phyloP scores from a whole-genome alignment of 2,329 filamentous ascomycete genomes.

The Sphaerulina musiva region DNA sequence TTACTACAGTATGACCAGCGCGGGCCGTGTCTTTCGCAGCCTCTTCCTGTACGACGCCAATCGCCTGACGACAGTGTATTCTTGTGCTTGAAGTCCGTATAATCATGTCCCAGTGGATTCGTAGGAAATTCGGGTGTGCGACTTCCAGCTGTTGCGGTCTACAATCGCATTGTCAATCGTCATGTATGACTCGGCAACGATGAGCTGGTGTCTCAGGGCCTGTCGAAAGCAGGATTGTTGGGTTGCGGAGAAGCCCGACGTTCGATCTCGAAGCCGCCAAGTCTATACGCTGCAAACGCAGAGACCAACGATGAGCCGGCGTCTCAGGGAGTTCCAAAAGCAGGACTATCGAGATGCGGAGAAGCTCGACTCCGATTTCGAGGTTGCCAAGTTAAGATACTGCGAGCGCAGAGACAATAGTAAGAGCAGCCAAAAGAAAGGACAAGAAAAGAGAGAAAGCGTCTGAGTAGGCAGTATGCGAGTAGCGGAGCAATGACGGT shows the following conservation, averaged over 20 bases:
- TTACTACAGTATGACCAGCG: conserved; percentile 1
- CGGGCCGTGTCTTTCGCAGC: conserved; percentile 2
- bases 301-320: not conserved
- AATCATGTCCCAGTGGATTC: not conserved
- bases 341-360: not conserved
- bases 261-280: not conserved
- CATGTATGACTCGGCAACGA: not conserved
- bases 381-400: not conserved
- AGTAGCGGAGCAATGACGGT: conserved; percentile 12
- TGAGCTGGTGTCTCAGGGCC: not conserved
- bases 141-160: not conserved
- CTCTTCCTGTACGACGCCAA: too few species aligned
- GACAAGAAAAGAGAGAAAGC: conserved; percentile 1
- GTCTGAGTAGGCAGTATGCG: conserved; percentile 10
- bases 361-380: not conserved
- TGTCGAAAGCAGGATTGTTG: not conserved
- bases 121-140: not conserved
- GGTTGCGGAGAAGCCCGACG: not conserved
- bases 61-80: not conserved
- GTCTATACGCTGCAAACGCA: not conserved
- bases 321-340: not conserved
- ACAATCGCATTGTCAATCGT: not conserved
- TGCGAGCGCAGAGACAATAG: not conserved
- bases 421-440: not conserved
- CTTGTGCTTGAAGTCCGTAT: not conserved